Conservation (phyloP, 2,329 filamentous ascomycete species). For the Pleurostoma richardsiae region DNA sequence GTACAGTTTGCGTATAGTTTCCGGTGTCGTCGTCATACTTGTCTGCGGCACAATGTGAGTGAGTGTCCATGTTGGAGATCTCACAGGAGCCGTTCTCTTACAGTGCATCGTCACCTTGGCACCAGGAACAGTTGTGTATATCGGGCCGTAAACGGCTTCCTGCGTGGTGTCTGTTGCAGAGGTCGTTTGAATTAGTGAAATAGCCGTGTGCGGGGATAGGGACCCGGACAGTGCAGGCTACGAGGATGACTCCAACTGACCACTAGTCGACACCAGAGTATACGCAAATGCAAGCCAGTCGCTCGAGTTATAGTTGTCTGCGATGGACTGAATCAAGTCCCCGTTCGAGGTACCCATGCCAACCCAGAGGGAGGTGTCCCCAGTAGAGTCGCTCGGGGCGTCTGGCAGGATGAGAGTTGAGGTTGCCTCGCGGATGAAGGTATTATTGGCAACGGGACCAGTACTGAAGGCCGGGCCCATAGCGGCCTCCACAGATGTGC, state of each 20-base stretch:
- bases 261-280: conserved; percentile 28
- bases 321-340: conserved; percentile 40
- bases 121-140: conserved; percentile 14
- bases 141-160: conserved; percentile 24
- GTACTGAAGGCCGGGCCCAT: conserved; percentile 35
- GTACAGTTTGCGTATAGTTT: conserved; percentile 34
- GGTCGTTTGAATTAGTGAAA: not conserved
- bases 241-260: conserved; percentile 6
- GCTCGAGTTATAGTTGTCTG: conserved; percentile 22
- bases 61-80: not conserved
- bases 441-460: conserved; percentile 30
- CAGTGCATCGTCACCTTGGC: conserved; percentile 35
- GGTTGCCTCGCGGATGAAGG: conserved; percentile 36
- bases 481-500: conserved; percentile 16
- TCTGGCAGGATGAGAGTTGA: conserved; percentile 36
- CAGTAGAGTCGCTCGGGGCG: conserved; percentile 25
- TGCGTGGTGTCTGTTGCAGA: conserved; percentile 17
- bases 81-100: conserved; percentile 6
- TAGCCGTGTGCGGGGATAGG: no score
- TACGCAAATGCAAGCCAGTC: conserved; percentile 38
- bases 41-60: not conserved
- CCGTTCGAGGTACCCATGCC: conserved; percentile 42
- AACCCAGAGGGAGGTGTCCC: conserved; percentile 37
- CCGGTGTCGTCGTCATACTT: conserved; percentile 23
- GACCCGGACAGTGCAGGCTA: not conserved